These are phyloP conservation scores for Arthrobotrys entomopaga DNA, from an alignment of 2,329 filamentous ascomycete genomes.

Conservation along the genomic window DNA sequence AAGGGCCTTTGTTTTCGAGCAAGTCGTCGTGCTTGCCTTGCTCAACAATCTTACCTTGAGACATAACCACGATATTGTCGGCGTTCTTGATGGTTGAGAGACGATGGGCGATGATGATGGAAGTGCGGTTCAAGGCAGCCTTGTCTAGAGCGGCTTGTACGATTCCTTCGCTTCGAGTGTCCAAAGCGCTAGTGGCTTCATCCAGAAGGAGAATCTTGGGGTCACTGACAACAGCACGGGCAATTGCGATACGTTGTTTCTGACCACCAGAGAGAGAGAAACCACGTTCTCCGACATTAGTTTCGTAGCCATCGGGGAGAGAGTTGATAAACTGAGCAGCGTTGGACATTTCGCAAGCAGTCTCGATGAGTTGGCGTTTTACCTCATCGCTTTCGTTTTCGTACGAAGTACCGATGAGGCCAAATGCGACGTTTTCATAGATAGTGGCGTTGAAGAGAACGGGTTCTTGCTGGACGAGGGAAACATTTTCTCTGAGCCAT, in stretches of 20 bases:
- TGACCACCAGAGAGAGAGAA: constrained; percentile 93
- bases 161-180: constrained; percentile 92
- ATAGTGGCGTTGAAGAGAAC: constrained; percentile 90
- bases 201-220: constrained; percentile 82
- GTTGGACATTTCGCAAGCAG: constrained; percentile 89
- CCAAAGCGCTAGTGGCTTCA: constrained; percentile 91
- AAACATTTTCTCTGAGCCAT: constrained; percentile 92
- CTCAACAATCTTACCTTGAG: constrained; percentile 84
- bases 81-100: constrained; percentile 93
- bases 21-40: constrained; percentile 88
- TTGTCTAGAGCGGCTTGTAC: constrained; percentile 92
- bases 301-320: constrained; percentile 89
- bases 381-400: constrained; percentile 76
- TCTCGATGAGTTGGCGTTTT: constrained; percentile 75
- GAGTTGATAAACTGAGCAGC: constrained; percentile 88
- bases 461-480: constrained; percentile 92
- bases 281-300: constrained; percentile 92
- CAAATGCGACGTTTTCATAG: constrained; percentile 87
- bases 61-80: constrained; percentile 96
- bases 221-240: constrained; percentile 63
- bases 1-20: constrained; percentile 75
- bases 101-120: constrained; percentile 94
- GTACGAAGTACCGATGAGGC: constrained; percentile 82
- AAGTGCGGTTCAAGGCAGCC: constrained; percentile 86
- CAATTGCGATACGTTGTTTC: constrained; percentile 80